Conservation (phyloP, 352 stramenopile genomes). For the Detonula confervacea region DNA sequence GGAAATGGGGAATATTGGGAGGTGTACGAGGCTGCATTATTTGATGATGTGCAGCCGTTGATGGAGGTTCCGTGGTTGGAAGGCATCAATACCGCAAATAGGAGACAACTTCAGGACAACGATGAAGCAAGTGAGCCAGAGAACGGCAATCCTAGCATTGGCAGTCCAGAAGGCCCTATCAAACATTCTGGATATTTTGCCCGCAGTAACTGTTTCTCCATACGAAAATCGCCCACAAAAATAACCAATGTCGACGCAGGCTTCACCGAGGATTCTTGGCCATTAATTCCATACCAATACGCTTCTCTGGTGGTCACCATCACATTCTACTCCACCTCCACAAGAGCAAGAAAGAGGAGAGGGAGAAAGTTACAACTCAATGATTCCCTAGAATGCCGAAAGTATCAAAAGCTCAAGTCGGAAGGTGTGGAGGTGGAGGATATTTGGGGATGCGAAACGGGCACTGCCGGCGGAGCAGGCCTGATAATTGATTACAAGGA, state of each 20-base stretch:
- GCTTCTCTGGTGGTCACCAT: conserved; percentile 30
- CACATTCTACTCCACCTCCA: conserved; percentile 18
- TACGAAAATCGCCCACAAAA: conserved; percentile 11
- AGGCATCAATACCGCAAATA: background rate
- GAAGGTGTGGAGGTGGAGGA: conserved; percentile 30
- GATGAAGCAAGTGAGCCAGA: background rate
- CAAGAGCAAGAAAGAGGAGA: too few species aligned
- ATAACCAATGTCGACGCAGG: conserved; percentile 22
- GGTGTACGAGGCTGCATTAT: conserved; percentile 14
- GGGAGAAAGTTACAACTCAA: conserved; percentile 5
- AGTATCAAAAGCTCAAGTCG: conserved; percentile 35
- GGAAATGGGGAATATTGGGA: conserved; percentile 41
- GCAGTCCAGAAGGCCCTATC: conserved; percentile 12
- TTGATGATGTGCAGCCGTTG: conserved; percentile 38
- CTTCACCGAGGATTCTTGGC: conserved; percentile 16
- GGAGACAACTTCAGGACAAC: conserved; percentile 3
- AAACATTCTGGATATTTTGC: conserved; percentile 32
- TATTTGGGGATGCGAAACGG: conserved; percentile 37
- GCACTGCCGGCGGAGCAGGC: background rate
- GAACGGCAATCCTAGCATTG: too few species aligned
- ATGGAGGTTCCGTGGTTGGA: conserved; percentile 7
- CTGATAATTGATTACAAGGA: conserved; percentile 5
- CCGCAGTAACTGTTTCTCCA: conserved; percentile 30
- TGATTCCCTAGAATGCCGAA: conserved; percentile 35
- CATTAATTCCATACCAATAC: conserved; percentile 36